Conservation (phyloP, 257 asterid species). For the Solanum pimpinellifolium region DNA sequence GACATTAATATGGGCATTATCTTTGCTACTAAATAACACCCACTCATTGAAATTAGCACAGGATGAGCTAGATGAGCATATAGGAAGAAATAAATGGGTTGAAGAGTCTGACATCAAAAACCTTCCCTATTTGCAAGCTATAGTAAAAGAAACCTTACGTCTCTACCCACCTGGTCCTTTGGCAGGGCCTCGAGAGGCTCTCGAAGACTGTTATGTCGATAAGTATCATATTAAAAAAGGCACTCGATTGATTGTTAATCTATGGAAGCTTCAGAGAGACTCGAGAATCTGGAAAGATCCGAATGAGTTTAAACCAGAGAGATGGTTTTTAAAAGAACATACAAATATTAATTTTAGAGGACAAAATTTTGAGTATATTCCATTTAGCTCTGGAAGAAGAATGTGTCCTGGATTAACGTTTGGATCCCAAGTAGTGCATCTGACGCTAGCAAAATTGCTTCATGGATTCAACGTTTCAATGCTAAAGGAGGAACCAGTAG, state of each 20-base stretch:
- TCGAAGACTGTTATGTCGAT: conserved; percentile 25
- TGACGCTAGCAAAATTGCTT: conserved; percentile 35
- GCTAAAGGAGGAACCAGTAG: conserved; percentile 14
- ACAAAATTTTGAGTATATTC: conserved; percentile 29
- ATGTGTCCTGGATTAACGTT: conserved; percentile 38
- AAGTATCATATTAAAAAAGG: conserved; percentile 19
- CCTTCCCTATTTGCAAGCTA: conserved; percentile 31
- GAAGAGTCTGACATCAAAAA: conserved; percentile 43
- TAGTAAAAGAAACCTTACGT: conserved; percentile 44
- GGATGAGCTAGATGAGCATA: conserved; percentile 20
- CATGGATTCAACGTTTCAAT: conserved; percentile 37
- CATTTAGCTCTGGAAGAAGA: conserved; percentile 45
- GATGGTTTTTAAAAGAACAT: conserved; percentile 29
- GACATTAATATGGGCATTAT: conserved; percentile 44
- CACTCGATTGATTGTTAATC: conserved; percentile 33
- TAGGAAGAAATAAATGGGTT: conserved; percentile 33
- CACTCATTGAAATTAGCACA: conserved; percentile 14
- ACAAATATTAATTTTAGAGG: conserved; percentile 15
- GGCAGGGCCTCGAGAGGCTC: conserved; percentile 40
- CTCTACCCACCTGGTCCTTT: conserved; percentile 61
- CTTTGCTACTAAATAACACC: conserved; percentile 31
- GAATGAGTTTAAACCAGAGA: conserved; percentile 29
- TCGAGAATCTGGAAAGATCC: conserved; percentile 37
- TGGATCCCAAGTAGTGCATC: conserved; percentile 18
- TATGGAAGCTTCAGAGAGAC: conserved; percentile 53